Evolutionary conservation across 2,329 filamentous ascomycete genomes (phyloP), one percentile per base, ranked within the genome.

Genomic region (Aotearoamyces nothofagi): DNA sequence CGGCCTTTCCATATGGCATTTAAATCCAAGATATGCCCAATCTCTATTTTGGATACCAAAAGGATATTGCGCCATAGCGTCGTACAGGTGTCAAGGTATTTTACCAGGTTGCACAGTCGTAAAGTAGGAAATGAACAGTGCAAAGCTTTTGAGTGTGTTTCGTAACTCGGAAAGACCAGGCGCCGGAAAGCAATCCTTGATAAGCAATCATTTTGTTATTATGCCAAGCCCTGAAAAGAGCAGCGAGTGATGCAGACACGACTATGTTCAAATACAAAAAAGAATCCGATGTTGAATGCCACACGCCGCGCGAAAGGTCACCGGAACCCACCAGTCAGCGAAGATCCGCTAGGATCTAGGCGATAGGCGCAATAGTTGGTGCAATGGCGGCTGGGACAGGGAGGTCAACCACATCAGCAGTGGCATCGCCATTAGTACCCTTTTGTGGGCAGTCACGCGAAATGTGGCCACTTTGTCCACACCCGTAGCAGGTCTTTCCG

Each of bases 401-500:
- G 27, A 41, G 32, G 20, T 45, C 40, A 26, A 38, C 37, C 31
- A 29, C 34, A 15, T 44, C 41, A 32, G 33, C 38, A 30, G 34
- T 24, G 31, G 65, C 56, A 39, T 70, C 66, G 43, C 58, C 61
- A 43, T 56, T 59, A 43, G 56, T 53, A 35, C 35, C 37, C 71
- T 78, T 75, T 71, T 84, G 56, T 34, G 84, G 79, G 65, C 90
- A 94, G 46, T 96, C 87, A 39, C 87, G 79, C 34, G 83, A 92
- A 57, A 96, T 96, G 59, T 96, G 87, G 30, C 90, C 90, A 33
- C 84, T 74, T 62, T 94, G 81, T 41, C 87, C 83, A 53, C 90
- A 98, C 56, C 86, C 79, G 65, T 98, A 98, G 72, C 90, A 98
- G 40, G 86, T 93, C 74, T 96, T 98, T 51, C 87, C 87, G 38